Conservation (phyloP, 768 basidiomycete genomes). For the Lentinula boryana region DNA sequence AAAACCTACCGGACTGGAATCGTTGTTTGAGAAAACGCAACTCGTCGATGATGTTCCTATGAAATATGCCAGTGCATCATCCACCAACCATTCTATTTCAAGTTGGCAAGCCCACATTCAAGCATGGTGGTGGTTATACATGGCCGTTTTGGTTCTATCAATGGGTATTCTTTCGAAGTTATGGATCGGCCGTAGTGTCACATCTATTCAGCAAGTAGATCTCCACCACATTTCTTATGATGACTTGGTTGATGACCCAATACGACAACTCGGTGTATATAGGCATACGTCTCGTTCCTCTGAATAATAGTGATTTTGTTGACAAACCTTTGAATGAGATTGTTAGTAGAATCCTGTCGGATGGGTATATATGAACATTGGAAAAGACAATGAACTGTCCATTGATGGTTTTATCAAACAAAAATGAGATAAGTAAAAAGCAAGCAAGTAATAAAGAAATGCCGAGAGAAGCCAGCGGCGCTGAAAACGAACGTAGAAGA, state of each 20-base stretch:
- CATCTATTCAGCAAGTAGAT: neutral
- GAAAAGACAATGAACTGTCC: neutral
- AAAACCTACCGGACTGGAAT: conserved; percentile 71
- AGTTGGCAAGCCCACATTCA: conserved; percentile 15
- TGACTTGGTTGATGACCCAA: neutral
- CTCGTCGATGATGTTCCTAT: conserved; percentile 41
- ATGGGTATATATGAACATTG: neutral
- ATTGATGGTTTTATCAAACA: conserved; percentile 2
- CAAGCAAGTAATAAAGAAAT: neutral
- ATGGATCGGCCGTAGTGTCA: conserved; percentile 8
- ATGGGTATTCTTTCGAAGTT: conserved; percentile 19
- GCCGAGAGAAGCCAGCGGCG: neutral
- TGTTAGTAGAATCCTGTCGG: neutral
- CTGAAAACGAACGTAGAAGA: neutral
- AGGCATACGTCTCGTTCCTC: neutral
- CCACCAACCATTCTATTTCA: neutral
- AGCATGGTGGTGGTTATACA: conserved; percentile 31
- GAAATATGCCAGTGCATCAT: conserved; percentile 10
- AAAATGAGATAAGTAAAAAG: neutral
- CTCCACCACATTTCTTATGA: neutral
- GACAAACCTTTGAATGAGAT: neutral
- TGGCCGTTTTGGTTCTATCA: conserved; percentile 22
- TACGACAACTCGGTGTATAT: neutral
- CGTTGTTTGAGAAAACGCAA: conserved; percentile 56
- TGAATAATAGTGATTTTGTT: neutral